Conservation (phyloP, 371 early-diverging fungal species). For the Mucor circinelloides region DNA sequence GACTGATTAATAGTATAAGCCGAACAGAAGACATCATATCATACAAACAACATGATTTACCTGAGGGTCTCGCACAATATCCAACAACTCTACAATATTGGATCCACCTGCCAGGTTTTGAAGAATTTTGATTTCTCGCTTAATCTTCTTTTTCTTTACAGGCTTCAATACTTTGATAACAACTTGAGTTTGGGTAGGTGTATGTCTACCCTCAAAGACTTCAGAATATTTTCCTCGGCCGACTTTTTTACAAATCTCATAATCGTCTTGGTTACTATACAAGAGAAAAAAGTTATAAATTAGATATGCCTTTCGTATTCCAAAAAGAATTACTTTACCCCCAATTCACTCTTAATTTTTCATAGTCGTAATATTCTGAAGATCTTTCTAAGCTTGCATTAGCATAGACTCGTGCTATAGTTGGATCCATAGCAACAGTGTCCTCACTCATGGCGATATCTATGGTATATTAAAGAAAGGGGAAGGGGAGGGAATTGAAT, state of each 20-base stretch:
- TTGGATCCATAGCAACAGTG: background rate
- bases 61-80: conserved; percentile 96
- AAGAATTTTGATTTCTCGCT: conserved; percentile 98
- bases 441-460: background rate
- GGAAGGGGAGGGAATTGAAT: background rate
- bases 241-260: conserved; percentile 95
- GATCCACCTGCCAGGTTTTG: conserved; percentile 95
- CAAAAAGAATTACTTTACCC: conserved; percentile 14
- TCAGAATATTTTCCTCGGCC: conserved; percentile 99
- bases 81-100: conserved; percentile 92
- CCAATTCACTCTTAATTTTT: conserved; percentile 22
- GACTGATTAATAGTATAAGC: conserved; percentile 42
- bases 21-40: background rate
- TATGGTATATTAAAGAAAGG: background rate
- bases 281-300: background rate
- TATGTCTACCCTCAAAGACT: conserved; percentile 97
- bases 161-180: conserved; percentile 99
- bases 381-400: conserved; percentile 18
- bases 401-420: conserved; percentile 17
- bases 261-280: conserved; percentile 75
- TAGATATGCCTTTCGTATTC: too few relatives aligned
- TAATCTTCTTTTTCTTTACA: conserved; percentile 99
- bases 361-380: conserved; percentile 26
- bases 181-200: conserved; percentile 74
- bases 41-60: conserved; percentile 35